phyloP scores from a whole-genome alignment of 2,329 filamentous ascomycete species.

The Sporothrix schenckii region DNA sequence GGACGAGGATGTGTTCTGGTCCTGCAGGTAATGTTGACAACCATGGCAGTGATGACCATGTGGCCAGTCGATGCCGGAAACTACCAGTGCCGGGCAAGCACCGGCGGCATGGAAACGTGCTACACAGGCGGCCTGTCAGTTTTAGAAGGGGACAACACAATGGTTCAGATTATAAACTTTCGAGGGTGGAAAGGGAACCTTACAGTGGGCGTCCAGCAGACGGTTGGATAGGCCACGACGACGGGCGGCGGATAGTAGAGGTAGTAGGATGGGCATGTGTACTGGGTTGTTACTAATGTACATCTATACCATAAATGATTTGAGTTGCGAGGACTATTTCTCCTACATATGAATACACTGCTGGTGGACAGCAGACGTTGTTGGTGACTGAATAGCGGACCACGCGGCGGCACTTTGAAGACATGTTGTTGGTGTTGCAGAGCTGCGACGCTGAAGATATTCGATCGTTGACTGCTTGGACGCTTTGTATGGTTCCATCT shows the following conservation, averaged over 20 bases:
- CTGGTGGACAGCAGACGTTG: conserved; percentile 5
- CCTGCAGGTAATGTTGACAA: neutral
- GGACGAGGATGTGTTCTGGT: neutral
- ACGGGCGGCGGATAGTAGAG: conserved; percentile 2
- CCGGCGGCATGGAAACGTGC: neutral
- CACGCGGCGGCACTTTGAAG: neutral
- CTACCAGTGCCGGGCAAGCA: conserved; percentile 1
- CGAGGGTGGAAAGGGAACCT: neutral
- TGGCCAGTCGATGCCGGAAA: no score
- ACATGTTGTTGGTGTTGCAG: neutral
- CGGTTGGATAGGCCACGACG: conserved; percentile 19
- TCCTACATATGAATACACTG: neutral
- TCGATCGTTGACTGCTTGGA: no score
- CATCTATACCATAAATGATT: neutral
- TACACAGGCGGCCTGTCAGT: conserved; percentile 1
- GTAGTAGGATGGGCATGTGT: conserved; percentile 1
- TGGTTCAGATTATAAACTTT: no score
- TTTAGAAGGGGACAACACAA: neutral
- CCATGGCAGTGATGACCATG: neutral
- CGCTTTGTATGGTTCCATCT: neutral
- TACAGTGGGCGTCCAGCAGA: conserved; percentile 22
- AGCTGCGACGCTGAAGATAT: neutral
- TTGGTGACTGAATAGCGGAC: conserved; percentile 22
- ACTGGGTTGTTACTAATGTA: neutral
- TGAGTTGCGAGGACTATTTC: no score